phyloP scores from a whole-genome alignment of 441 rosid species.

The Populus hybrid region DNA sequence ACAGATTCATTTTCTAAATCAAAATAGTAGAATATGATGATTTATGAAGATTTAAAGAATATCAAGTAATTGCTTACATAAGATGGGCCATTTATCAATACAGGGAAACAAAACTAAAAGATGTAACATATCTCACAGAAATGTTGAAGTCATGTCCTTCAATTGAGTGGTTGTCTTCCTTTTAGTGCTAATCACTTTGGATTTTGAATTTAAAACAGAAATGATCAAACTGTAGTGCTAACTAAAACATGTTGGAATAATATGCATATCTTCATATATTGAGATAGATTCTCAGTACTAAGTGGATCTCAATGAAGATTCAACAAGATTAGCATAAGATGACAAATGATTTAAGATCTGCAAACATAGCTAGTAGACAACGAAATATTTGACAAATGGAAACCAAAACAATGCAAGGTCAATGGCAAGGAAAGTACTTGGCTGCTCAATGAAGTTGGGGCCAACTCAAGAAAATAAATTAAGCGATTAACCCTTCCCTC shows the following conservation, averaged over 20 bases:
- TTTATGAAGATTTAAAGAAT: neutral
- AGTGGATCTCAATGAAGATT: neutral
- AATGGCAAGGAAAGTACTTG: constrained; percentile 17
- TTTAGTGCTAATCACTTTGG: neutral
- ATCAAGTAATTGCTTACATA: neutral
- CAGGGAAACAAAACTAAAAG: no score
- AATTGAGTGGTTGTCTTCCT: no score
- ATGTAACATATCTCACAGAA: no score
- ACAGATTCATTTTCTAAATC: no score
- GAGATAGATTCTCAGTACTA: no score
- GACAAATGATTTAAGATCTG: constrained; percentile 1
- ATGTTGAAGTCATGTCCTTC: no score
- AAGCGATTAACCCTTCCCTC: neutral
- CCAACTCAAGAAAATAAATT: constrained; percentile 5
- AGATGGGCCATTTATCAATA: no score
- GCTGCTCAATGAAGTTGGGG: constrained; percentile 21
- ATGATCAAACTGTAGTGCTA: neutral
- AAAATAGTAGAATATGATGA: no score
- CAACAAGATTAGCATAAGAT: neutral
- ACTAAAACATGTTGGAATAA: neutral
- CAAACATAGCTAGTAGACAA: neutral
- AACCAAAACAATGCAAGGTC: constrained; percentile 17
- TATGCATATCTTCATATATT: no score
- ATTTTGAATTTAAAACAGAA: neutral
- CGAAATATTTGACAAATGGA: constrained; percentile 14